Percentiles rank a stretch among this genome's conserved stretches.
Conservation (phyloP, 768 basidiomycete genomes). For the Naganishia antarctica region DNA sequence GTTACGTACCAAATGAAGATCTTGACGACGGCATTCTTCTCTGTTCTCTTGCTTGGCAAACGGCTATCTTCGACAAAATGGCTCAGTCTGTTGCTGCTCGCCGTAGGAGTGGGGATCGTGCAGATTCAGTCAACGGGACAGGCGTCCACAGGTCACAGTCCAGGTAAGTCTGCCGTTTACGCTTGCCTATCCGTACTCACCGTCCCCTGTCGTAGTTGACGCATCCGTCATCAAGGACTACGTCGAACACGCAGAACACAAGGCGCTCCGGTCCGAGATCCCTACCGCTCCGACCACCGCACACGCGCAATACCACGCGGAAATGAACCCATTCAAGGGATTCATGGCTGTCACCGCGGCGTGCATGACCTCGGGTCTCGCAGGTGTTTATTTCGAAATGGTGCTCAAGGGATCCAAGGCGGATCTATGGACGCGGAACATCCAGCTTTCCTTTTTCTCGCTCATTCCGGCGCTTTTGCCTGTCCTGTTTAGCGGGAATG, state of each 20-base stretch:
- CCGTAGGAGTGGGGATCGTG: slow-evolving; percentile 81
- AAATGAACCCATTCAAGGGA: slow-evolving; percentile 77
- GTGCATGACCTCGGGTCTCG: slow-evolving; percentile 91
- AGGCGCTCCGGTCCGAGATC: slow-evolving; percentile 9
- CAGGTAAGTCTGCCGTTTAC: not conserved
- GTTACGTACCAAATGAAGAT: slow-evolving; percentile 98
- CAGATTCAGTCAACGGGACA: slow-evolving; percentile 69
- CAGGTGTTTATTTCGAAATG: slow-evolving; percentile 98
- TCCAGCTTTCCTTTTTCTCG: slow-evolving; percentile 90
- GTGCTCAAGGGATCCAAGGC: slow-evolving; percentile 82
- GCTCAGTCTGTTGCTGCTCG: slow-evolving; percentile 76
- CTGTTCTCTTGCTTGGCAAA: slow-evolving; percentile 72
- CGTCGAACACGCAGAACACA: slow-evolving; percentile 8
- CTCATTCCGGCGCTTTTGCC: slow-evolving; percentile 80
- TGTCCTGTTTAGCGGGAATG: slow-evolving; percentile 57
- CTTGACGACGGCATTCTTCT: slow-evolving; percentile 85
- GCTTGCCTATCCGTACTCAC: slow-evolving; percentile 28
- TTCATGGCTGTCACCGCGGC: slow-evolving; percentile 84
- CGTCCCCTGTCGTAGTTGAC: not conserved
- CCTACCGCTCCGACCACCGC: not conserved
- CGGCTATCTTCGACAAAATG: slow-evolving; percentile 71
- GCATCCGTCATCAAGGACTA: slow-evolving; percentile 31
- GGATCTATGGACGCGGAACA: slow-evolving; percentile 94
- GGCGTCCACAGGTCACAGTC: slow-evolving; percentile 25
- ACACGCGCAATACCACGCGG: slow-evolving; percentile 43